These are phyloP conservation scores for Chrysosporium queenslandicum DNA, from an alignment of 2,329 filamentous ascomycete species.

Conservation along the genomic window DNA sequence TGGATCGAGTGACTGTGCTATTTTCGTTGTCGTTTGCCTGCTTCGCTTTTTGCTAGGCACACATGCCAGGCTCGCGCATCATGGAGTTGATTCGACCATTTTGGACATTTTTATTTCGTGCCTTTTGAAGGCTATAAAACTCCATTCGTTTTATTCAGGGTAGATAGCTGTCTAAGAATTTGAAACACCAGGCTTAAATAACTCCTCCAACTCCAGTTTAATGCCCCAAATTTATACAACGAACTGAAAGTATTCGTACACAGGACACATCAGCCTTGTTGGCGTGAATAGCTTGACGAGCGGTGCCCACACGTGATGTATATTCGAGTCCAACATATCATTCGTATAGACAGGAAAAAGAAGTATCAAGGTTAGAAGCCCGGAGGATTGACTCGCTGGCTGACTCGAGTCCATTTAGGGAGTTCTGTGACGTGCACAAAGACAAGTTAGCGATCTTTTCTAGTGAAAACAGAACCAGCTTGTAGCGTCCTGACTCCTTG, in stretches of 20 bases:
- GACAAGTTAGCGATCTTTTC: slow-evolving; percentile 13
- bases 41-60: not conserved
- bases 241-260: slow-evolving; percentile 5
- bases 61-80: no score
- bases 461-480: no score
- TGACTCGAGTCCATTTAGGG: slow-evolving; percentile 90
- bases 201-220: slow-evolving; percentile 3
- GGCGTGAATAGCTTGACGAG: not conserved
- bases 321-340: not conserved
- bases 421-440: slow-evolving; percentile 55
- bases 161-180: slow-evolving; percentile 6
- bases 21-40: not conserved
- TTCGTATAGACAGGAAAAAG: not conserved
- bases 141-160: slow-evolving; percentile 9
- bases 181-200: not conserved
- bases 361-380: slow-evolving; percentile 56
- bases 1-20: not conserved
- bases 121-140: not conserved
- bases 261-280: not conserved
- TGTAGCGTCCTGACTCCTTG: no score
- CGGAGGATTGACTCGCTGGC: slow-evolving; percentile 84
- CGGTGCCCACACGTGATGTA: not conserved
- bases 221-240: not conserved
- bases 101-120: slow-evolving; percentile 7
- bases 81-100: not conserved